These are phyloP conservation scores for Suhomyces wounanorum DNA, from an alignment of 1,139 yeast species.

Conservation along the genomic window DNA sequence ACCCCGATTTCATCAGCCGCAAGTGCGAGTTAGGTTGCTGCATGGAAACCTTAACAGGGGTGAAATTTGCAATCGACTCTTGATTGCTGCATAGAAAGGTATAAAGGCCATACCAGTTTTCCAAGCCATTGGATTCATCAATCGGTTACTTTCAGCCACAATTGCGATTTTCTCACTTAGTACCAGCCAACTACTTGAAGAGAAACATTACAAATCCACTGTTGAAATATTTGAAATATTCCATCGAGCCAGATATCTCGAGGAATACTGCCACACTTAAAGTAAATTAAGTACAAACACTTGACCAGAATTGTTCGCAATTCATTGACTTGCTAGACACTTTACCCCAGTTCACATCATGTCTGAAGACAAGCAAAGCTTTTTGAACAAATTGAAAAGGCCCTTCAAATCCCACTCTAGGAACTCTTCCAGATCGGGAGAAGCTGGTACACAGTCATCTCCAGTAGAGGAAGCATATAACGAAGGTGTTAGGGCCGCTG, in stretches of 20 bases:
- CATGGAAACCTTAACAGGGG: slow-evolving; percentile 8
- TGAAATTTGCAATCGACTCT: slow-evolving; percentile 10
- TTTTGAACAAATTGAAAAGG: slow-evolving; percentile 31
- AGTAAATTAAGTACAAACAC: neutral
- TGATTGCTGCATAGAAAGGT: slow-evolving; percentile 8
- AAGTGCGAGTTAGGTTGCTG: slow-evolving; percentile 11
- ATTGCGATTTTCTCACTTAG: neutral
- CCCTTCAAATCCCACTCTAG: slow-evolving; percentile 31
- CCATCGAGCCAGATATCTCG: neutral
- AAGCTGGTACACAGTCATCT: neutral
- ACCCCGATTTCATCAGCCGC: slow-evolving; percentile 12
- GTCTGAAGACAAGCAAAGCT: slow-evolving; percentile 23
- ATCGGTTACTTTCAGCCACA: neutral
- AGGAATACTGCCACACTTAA: neutral
- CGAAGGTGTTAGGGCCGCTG: slow-evolving; percentile 5
- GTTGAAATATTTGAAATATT: neutral
- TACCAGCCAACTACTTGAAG: neutral
- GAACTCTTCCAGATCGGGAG: slow-evolving; percentile 17
- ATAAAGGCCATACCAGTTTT: slow-evolving; percentile 2
- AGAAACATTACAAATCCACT: neutral
- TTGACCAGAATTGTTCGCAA: neutral
- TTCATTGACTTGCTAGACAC: neutral
- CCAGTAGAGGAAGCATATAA: slow-evolving; percentile 5
- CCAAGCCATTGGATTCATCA: neutral
- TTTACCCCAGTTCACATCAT: neutral